These are phyloP conservation scores for Alloascoidea africana DNA, from an alignment of 805 yeast genomes.

Conservation along the genomic window DNA sequence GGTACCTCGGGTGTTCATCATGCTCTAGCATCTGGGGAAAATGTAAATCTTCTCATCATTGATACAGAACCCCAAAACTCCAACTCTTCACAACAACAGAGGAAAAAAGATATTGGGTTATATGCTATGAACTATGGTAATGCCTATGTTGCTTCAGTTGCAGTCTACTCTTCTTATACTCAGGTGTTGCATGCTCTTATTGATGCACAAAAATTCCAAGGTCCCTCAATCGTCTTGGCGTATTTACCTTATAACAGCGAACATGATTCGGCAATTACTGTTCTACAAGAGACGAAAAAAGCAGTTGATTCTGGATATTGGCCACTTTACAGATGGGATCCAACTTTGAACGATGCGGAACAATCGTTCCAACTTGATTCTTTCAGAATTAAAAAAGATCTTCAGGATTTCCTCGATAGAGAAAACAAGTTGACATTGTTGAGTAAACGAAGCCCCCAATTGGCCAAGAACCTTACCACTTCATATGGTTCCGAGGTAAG, in stretches of 20 bases:
- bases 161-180: constrained; percentile 85
- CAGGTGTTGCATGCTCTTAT: constrained; percentile 78
- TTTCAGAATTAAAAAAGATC: constrained; percentile 58
- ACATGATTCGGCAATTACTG: constrained; percentile 50
- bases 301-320: constrained; percentile 93
- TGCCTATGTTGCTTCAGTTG: constrained; percentile 87
- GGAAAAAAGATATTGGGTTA: constrained; percentile 86
- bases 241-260: constrained; percentile 67
- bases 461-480: constrained; percentile 56
- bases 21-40: constrained; percentile 57
- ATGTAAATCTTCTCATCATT: constrained; percentile 71
- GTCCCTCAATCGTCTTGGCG: constrained; percentile 86
- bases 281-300: constrained; percentile 72
- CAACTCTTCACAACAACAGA: constrained; percentile 18
- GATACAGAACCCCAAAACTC: constrained; percentile 65
- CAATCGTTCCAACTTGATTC: constrained; percentile 69
- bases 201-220: constrained; percentile 81
- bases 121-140: constrained; percentile 90
- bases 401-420: constrained; percentile 71
- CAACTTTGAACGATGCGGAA: constrained; percentile 31
- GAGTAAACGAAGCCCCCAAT: constrained; percentile 52
- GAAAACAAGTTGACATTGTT: constrained; percentile 78
- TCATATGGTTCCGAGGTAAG: constrained; percentile 49
- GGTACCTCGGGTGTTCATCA: constrained; percentile 89
- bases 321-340: constrained; percentile 86